Percentiles rank a stretch among this genome's conserved stretches.
These are phyloP conservation scores for Phytopythium boreale DNA, from an alignment of 352 stramenopile species.

Conservation along the genomic window DNA sequence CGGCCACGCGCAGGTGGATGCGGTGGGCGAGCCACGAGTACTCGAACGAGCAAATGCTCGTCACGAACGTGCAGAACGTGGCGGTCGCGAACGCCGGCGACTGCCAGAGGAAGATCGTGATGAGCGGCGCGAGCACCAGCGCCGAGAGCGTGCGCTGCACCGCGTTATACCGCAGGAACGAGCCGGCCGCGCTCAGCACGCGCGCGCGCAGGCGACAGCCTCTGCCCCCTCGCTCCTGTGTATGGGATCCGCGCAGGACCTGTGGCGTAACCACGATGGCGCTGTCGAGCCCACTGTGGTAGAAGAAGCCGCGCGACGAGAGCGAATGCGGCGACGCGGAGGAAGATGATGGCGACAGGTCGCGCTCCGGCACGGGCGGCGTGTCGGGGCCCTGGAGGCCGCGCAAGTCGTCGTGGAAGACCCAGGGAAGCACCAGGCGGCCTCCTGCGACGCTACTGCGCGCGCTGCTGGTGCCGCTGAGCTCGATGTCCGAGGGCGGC, in stretches of 20 bases:
- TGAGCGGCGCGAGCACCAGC: constrained; percentile 50
- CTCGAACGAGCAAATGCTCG: constrained; percentile 64
- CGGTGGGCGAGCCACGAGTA: constrained; percentile 68
- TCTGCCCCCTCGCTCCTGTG: background rate
- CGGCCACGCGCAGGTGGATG: constrained; percentile 53
- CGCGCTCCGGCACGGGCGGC: constrained; percentile 12
- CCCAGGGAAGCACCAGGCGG: constrained; percentile 2
- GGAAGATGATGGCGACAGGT: too few species aligned
- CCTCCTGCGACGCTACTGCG: constrained; percentile 4
- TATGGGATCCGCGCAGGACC: background rate
- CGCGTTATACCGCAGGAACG: constrained; percentile 24
- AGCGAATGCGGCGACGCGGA: constrained; percentile 12
- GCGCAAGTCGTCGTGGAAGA: constrained; percentile 11
- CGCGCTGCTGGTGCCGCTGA: constrained; percentile 1
- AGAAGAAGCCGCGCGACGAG: constrained; percentile 29
- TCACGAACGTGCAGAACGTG: constrained; percentile 64
- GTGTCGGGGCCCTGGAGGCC: background rate
- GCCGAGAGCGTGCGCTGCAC: constrained; percentile 63
- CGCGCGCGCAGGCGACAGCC: background rate
- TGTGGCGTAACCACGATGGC: constrained; percentile 18
- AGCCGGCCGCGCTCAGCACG: background rate
- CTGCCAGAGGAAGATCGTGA: constrained; percentile 64
- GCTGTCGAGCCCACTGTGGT: constrained; percentile 16
- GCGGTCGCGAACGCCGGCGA: constrained; percentile 61
- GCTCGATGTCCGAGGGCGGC: constrained; percentile 4